Conservation (phyloP, 345 rosid species). For the Corymbia maculata region DNA sequence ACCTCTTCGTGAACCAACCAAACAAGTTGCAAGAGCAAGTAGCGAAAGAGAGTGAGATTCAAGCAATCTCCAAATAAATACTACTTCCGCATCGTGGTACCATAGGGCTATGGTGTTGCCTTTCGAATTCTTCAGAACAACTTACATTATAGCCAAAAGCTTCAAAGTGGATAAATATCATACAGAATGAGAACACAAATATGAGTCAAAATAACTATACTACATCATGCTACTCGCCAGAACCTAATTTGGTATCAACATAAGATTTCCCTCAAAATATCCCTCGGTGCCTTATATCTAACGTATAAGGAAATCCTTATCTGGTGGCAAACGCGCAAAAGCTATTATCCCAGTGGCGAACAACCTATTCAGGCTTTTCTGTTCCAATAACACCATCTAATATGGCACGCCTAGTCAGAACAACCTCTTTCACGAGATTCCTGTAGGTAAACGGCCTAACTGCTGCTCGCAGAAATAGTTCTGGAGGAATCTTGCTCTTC, state of each 20-base stretch:
- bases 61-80: not conserved
- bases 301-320: too few species aligned
- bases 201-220: too few species aligned
- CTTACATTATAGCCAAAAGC: not conserved
- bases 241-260: not conserved
- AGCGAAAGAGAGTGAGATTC: not conserved
- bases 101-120: not conserved
- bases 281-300: not conserved
- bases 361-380: not conserved
- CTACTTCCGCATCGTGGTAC: not conserved
- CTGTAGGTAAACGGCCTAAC: constrained; percentile 83
- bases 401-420: constrained; percentile 83
- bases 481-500: constrained; percentile 80
- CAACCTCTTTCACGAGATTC: constrained; percentile 93
- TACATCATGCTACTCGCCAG: not conserved
- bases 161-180: not conserved
- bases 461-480: constrained; percentile 67
- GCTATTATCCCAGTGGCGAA: too few species aligned
- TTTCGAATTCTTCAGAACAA: not conserved
- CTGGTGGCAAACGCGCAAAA: not conserved
- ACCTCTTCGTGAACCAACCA: not conserved
- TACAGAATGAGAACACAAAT: too few species aligned
- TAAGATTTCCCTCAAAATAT: not conserved
- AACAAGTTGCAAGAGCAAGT: not conserved
- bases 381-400: constrained; percentile 76